phyloP scores from a whole-genome alignment of 177 flowering plant genomes.

The Vitis hybrid region DNA sequence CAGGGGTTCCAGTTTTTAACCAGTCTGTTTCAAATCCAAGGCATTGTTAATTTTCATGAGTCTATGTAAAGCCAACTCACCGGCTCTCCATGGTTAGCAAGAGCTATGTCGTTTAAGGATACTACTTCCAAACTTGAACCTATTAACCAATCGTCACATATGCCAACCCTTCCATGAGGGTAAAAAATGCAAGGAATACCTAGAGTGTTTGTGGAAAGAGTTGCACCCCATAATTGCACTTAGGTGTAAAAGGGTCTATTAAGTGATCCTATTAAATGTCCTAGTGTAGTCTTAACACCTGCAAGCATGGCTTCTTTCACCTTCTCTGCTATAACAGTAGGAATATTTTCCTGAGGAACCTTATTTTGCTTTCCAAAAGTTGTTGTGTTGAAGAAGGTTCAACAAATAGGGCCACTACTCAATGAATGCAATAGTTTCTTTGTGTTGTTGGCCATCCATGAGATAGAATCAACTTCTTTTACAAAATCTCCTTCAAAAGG shows the following conservation, averaged over 20 bases:
- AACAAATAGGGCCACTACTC: constrained; percentile 63
- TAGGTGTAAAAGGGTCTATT: constrained; percentile 62
- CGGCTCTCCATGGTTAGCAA: constrained; percentile 59
- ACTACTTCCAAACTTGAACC: constrained; percentile 91
- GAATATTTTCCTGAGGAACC: constrained; percentile 98
- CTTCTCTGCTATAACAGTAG: constrained; percentile 73
- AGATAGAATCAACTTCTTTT: constrained; percentile 74
- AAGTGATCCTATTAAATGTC: constrained; percentile 69
- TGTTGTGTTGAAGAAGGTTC: constrained; percentile 92
- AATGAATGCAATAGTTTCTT: constrained; percentile 49
- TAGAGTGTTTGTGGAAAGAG: constrained; percentile 91
- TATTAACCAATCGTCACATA: constrained; percentile 97
- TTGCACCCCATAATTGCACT: constrained; percentile 95
- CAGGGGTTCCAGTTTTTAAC: too few species aligned
- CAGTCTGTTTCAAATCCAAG: too few species aligned
- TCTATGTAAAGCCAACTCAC: too few species aligned
- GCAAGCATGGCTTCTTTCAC: constrained; percentile 77
- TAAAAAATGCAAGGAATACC: constrained; percentile 87
- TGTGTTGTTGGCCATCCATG: constrained; percentile 96
- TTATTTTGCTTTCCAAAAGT: constrained; percentile 76
- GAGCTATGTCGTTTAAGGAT: constrained; percentile 85
- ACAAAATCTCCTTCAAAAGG: constrained; percentile 95
- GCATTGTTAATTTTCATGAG: too few species aligned
- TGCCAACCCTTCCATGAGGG: constrained; percentile 88
- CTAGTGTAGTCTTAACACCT: constrained; percentile 81